Evolutionary conservation across 2,329 filamentous ascomycete genomes (phyloP).

Genomic region (Dactylonectria estremocensis): DNA sequence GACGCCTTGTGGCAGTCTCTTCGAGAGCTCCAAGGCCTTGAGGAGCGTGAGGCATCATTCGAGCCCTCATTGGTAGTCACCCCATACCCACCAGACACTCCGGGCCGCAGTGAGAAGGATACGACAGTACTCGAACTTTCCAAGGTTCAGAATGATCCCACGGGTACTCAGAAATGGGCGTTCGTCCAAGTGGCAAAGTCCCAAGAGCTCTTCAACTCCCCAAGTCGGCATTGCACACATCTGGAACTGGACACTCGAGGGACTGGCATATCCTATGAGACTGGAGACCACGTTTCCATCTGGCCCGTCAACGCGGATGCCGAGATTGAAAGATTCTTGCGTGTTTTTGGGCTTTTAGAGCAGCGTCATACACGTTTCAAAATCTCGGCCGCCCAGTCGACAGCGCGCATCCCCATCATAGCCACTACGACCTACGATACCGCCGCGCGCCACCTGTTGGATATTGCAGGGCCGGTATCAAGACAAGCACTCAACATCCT

Average conservation of each 20-base stretch:
- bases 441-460: constrained; percentile 1
- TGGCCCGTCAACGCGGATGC: constrained; percentile 2
- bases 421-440: constrained; percentile 4
- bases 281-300: constrained; percentile 4
- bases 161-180: constrained; percentile 1
- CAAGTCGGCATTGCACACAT: neutral
- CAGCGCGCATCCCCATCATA: neutral
- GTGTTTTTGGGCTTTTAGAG: neutral
- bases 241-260: neutral
- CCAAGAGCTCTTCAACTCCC: neutral
- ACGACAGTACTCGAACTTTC: no score
- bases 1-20: constrained; percentile 2
- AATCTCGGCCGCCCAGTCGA: neutral
- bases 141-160: neutral
- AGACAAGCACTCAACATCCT: neutral
- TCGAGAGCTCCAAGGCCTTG: neutral
- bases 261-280: neutral
- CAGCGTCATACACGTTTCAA: neutral
- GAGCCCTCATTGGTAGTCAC: no score
- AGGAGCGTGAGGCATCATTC: no score
- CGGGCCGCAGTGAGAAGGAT: no score
- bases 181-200: neutral
- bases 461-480: neutral
- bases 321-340: constrained; percentile 4
- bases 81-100: no score